Percentiles rank a stretch among this genome's conserved stretches.
phyloP scores from a whole-genome alignment of 1,284 basidiomycete species.

The Schizophyllum commune region DNA sequence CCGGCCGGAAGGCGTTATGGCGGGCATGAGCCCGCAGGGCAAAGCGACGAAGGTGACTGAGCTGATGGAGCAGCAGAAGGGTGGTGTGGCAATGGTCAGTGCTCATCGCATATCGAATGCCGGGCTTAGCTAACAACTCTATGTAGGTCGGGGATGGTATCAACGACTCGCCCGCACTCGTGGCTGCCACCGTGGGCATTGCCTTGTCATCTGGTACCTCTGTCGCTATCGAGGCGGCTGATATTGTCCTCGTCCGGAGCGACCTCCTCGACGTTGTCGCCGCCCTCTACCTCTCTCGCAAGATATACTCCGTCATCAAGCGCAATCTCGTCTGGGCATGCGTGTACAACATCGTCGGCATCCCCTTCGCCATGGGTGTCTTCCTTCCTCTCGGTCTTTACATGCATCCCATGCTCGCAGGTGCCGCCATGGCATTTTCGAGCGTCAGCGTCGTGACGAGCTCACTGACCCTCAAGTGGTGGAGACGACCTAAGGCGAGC shows the following conservation, averaged over 20 bases:
- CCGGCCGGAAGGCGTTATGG: slow-evolving; percentile 71
- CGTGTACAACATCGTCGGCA: slow-evolving; percentile 89
- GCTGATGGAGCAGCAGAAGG: slow-evolving; percentile 61
- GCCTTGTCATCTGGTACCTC: slow-evolving; percentile 94
- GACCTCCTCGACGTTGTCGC: slow-evolving; percentile 96
- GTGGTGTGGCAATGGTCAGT: slow-evolving; percentile 83
- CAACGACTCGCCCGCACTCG: slow-evolving; percentile 96
- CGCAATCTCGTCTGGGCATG: slow-evolving; percentile 91
- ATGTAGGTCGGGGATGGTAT: slow-evolving; percentile 94
- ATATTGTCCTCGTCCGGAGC: slow-evolving; percentile 95
- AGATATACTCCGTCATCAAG: slow-evolving; percentile 87
- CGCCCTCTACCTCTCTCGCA: slow-evolving; percentile 83
- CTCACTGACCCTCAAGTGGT: slow-evolving; percentile 83
- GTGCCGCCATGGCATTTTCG: slow-evolving; percentile 96
- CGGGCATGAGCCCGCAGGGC: slow-evolving; percentile 87
- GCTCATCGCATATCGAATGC: not conserved
- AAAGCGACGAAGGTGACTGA: slow-evolving; percentile 81
- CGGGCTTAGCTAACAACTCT: slow-evolving; percentile 5
- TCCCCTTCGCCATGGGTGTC: slow-evolving; percentile 98
- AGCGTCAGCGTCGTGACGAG: slow-evolving; percentile 94
- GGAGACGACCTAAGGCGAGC: slow-evolving; percentile 66
- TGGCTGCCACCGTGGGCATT: slow-evolving; percentile 92
- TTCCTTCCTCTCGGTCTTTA: slow-evolving; percentile 89
- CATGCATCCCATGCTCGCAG: slow-evolving; percentile 97
- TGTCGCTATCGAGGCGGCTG: slow-evolving; percentile 96